Base-by-base conservation (phyloP, 169 alveolate species). In the Ichthyophthirius multifiliis region DNA sequence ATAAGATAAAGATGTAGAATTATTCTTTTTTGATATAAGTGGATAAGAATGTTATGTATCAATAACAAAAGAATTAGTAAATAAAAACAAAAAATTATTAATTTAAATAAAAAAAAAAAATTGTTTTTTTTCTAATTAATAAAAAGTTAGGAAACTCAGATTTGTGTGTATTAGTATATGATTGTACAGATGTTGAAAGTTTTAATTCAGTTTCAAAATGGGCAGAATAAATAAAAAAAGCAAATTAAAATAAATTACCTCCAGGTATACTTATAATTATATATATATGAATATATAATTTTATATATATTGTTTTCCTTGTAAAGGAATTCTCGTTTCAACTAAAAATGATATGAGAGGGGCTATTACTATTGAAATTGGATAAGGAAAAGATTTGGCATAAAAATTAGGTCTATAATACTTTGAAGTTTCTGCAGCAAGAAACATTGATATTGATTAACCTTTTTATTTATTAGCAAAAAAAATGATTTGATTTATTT, bases 271-370 rank as follows among this genome's bases (percentile, higher is more conserved):
- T 20, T 6, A 46, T 13, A 46, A 0, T 12, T 46, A n/a, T 1
- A 13, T 46, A 16, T 46, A 46, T 46, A 20, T 13, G 23, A 4
- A 20, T 46, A 46, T 27, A 16, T 46, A 0, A 55, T 27, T 4
- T 13, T 15, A 45, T 3, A 16, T n/a, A n/a, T n/a, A 23, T 55
- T 55, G 6, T 55, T 27, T 10, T 4, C 31, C 12, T 0, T 27
- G 1, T 27, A 55, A 20, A 55, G 71, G 71, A 27, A 39, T 55
- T 20, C 31, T 55, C 13, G 31, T 55, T 4, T 55, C 71, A 20
- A 55, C 71, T 55, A 55, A 55, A 55, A 55, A 55, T 27, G 71
- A 55, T 55, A 27, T 55, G 31, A 55, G 71, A 13, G 71, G 71
- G 9, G 71, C 71, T 3, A 55, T 34, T 27, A 18, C 31, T 18